Evolutionary conservation across 2,329 filamentous ascomycete genomes (phyloP).

Genomic region (Cercospora brassicicola): DNA sequence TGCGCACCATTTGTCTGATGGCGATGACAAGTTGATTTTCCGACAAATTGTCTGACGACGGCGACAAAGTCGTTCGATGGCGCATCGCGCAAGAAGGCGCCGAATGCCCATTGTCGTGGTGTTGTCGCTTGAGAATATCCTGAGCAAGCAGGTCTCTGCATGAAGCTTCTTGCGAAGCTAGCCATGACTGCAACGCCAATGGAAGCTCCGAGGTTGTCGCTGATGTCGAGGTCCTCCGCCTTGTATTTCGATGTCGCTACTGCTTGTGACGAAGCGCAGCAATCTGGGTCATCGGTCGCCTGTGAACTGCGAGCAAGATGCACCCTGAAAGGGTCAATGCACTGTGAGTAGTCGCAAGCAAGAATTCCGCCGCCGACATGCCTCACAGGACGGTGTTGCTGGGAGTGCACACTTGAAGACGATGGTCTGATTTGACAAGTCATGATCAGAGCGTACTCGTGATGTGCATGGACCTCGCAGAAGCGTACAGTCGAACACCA

Average conservation of each 20-base stretch:
- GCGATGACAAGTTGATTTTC: background rate
- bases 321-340: slow-evolving; percentile 5
- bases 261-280: background rate
- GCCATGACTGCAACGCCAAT: background rate
- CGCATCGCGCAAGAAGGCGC: background rate
- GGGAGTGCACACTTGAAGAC: slow-evolving; percentile 14
- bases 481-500: slow-evolving; percentile 2
- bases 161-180: background rate
- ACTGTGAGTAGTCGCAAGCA: slow-evolving; percentile 17
- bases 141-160: background rate
- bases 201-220: background rate
- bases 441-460: slow-evolving; percentile 11
- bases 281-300: background rate
- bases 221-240: background rate
- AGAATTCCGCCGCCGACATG: slow-evolving; percentile 22
- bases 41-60: background rate
- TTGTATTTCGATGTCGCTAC: background rate
- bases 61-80: background rate
- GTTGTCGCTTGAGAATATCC: background rate
- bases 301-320: background rate
- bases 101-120: background rate
- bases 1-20: background rate
- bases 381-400: slow-evolving; percentile 20
- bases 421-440: slow-evolving; percentile 8
- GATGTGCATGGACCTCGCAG: background rate